These are phyloP conservation scores for Pythium biforme DNA, from an alignment of 352 stramenopile genomes.

Conservation along the genomic window DNA sequence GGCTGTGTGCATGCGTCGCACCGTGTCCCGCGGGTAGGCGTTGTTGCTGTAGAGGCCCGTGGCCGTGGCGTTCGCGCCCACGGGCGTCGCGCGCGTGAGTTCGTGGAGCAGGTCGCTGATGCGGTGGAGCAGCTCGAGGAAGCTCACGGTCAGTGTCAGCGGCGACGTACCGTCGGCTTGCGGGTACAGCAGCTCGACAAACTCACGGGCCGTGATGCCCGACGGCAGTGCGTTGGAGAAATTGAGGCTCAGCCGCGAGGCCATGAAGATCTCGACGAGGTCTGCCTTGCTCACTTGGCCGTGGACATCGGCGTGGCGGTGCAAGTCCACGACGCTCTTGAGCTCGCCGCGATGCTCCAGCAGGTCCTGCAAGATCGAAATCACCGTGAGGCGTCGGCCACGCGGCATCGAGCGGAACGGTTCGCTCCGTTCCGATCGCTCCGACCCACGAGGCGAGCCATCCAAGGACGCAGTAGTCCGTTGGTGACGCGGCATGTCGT, in stretches of 20 bases:
- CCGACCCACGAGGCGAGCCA: neutral
- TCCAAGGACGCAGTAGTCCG: neutral
- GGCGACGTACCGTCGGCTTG: neutral
- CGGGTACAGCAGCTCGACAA: slow-evolving; percentile 65
- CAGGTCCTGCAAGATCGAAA: slow-evolving; percentile 66
- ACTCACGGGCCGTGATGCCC: slow-evolving; percentile 47
- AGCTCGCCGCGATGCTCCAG: slow-evolving; percentile 67
- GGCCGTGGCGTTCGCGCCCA: slow-evolving; percentile 2
- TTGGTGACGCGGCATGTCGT: neutral
- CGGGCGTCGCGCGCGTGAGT: slow-evolving; percentile 30
- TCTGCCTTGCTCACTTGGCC: slow-evolving; percentile 60
- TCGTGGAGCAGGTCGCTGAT: slow-evolving; percentile 56
- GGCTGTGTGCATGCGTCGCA: slow-evolving; percentile 38
- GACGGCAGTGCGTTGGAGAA: slow-evolving; percentile 35
- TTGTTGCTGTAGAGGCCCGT: slow-evolving; percentile 30
- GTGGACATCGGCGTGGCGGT: slow-evolving; percentile 53
- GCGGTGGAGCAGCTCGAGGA: slow-evolving; percentile 63
- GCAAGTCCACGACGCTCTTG: slow-evolving; percentile 69
- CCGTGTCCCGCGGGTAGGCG: slow-evolving; percentile 35
- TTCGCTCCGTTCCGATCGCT: neutral
- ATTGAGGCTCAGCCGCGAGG: slow-evolving; percentile 56
- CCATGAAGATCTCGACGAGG: slow-evolving; percentile 62
- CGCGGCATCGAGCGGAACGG: slow-evolving; percentile 1
- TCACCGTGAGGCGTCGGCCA: slow-evolving; percentile 32
- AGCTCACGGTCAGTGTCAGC: slow-evolving; percentile 32